These are phyloP conservation scores for Lactarius vividus DNA, from an alignment of 768 basidiomycete genomes.

Conservation along the genomic window DNA sequence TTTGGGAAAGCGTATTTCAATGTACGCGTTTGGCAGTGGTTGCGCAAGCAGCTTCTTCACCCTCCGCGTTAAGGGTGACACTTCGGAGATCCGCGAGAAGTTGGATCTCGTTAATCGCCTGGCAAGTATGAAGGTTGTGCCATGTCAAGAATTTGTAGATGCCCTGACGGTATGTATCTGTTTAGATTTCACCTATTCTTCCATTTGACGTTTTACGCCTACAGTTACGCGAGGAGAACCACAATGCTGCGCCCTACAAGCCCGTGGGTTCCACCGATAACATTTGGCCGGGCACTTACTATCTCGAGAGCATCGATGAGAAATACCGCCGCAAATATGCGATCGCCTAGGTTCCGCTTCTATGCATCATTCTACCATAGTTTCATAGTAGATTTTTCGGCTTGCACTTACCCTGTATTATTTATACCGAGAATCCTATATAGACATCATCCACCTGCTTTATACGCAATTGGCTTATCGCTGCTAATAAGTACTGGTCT, in stretches of 20 bases:
- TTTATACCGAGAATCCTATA: slow-evolving; percentile 6
- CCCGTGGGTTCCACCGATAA: slow-evolving; percentile 86
- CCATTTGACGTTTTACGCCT: slow-evolving; percentile 30
- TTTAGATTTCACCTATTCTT: background rate
- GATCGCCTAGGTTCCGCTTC: slow-evolving; percentile 8
- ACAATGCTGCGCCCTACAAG: slow-evolving; percentile 82
- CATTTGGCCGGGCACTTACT: slow-evolving; percentile 93
- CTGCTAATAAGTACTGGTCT: background rate
- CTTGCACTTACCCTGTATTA: slow-evolving; percentile 16
- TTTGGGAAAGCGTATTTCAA: slow-evolving; percentile 77
- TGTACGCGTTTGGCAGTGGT: slow-evolving; percentile 97
- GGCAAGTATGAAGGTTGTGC: slow-evolving; percentile 83
- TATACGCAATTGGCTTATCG: background rate
- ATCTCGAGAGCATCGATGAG: slow-evolving; percentile 85
- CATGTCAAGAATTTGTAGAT: slow-evolving; percentile 88
- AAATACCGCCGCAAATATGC: slow-evolving; percentile 90
- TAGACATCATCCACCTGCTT: slow-evolving; percentile 18
- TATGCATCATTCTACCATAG: background rate
- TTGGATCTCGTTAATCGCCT: slow-evolving; percentile 79
- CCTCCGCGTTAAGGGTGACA: slow-evolving; percentile 83
- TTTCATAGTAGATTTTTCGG: slow-evolving; percentile 7
- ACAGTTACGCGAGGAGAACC: slow-evolving; percentile 88
- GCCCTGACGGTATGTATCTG: slow-evolving; percentile 58
- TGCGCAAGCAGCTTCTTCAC: slow-evolving; percentile 95
- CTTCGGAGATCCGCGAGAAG: slow-evolving; percentile 73